Evolutionary conservation across 2,329 filamentous ascomycete genomes (phyloP), one percentile per base, ranked within the genome.

Genomic region (Ceratocystiopsis sp.): DNA sequence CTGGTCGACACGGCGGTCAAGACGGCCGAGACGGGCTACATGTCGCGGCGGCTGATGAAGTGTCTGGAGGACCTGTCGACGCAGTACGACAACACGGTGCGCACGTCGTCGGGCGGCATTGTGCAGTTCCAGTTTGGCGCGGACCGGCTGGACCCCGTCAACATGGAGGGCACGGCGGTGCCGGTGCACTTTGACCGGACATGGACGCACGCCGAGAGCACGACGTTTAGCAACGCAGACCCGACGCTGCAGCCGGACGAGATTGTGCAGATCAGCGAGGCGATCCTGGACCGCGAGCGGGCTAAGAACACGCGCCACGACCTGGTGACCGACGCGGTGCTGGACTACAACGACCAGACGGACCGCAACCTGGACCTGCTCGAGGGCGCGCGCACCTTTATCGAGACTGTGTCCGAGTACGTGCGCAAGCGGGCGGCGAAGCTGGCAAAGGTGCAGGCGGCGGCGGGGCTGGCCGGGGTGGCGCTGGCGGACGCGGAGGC

Each of bases 1-100:
- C 67, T 98, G 51, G 87, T 98, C 55, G 91, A 98, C 73, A 98
- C 91, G 2, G 91, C 91, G 48, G 91, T 96, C 64, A 98, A 98
- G 67, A 98, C 91, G 42, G 91, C 91, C 42, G 91, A 98, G 61
- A 98, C 91, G 12, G 91, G 91, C 50, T 98, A 98, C 64, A 98
- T 98, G 91, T 96, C 89, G 49, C 80, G 91, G 63, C 79, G 91
- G 52, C 61, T 98, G 57, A 98, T 98, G 89, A 98, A 98, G 62
- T 94, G 85, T 3, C 64, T 98, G 40, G 91, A 98, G 58, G 91
- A 98, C 66, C 65, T 96, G 3, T 94, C 87, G 1, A 85, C 84
- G 1, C 78, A 86, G 53, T 98, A 98, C 54, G 91, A 98, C 54
- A 76, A 93, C 54, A 98, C 91, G 0, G 89, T 98, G 1, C 77